A percentile compares a stretch with the other conserved stretches of the same genome.
Evolutionary conservation across 805 yeast genomes (phyloP).

Genomic region (Lachancea quebecensis): DNA sequence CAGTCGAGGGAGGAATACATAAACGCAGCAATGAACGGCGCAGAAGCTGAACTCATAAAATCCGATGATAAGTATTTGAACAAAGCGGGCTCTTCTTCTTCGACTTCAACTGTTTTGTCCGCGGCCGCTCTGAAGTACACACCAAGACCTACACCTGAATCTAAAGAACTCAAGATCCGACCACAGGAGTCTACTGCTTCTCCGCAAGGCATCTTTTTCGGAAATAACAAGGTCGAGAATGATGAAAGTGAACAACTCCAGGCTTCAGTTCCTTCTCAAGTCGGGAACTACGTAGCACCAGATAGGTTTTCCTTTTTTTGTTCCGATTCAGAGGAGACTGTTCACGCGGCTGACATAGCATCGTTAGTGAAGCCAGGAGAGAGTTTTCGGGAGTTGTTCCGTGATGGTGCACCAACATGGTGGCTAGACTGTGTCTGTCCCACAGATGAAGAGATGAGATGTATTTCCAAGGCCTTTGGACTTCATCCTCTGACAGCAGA

Average conservation of each 20-base stretch:
- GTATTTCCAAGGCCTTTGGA: constrained; percentile 87
- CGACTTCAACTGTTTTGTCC: constrained; percentile 34
- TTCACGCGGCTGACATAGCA: constrained; percentile 83
- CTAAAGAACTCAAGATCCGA: background rate
- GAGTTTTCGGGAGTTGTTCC: constrained; percentile 62
- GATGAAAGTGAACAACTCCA: constrained; percentile 11
- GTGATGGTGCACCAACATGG: constrained; percentile 75
- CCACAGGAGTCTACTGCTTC: background rate
- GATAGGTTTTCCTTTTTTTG: constrained; percentile 81
- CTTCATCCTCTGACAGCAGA: constrained; percentile 97
- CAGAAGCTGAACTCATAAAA: constrained; percentile 4
- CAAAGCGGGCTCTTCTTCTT: constrained; percentile 23
- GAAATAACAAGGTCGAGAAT: constrained; percentile 35
- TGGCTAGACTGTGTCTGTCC: constrained; percentile 95
- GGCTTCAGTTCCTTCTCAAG: background rate
- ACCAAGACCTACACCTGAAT: constrained; percentile 32
- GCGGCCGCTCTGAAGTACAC: constrained; percentile 58
- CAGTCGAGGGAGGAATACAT: constrained; percentile 5
- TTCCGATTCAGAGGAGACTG: constrained; percentile 75
- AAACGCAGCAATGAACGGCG: constrained; percentile 14
- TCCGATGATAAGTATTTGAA: background rate
- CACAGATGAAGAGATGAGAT: constrained; percentile 90
- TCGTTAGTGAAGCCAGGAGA: constrained; percentile 62
- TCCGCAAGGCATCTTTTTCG: constrained; percentile 35
- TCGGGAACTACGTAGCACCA: constrained; percentile 37